Percentiles rank a stretch among this genome's conserved stretches.
These are phyloP conservation scores for Amanita jacksonii DNA, from an alignment of 768 basidiomycete genomes.

Conservation along the genomic window DNA sequence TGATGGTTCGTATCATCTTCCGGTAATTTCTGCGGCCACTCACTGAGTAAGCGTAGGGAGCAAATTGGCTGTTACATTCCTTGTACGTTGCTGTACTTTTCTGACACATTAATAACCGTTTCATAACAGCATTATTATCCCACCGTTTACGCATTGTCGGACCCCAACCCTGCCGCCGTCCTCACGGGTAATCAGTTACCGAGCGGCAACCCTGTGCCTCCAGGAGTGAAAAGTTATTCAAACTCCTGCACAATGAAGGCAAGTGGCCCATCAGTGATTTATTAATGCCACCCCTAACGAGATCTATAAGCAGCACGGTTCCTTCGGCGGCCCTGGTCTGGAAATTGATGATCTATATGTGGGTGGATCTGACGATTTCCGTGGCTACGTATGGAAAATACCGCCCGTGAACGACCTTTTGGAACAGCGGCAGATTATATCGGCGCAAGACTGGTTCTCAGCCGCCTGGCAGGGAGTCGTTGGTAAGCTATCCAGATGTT, in stretches of 20 bases:
- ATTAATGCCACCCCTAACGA: background rate
- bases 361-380: constrained; percentile 80
- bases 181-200: constrained; percentile 52
- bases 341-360: constrained; percentile 51
- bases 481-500: too few relatives aligned
- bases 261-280: constrained; percentile 6
- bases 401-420: constrained; percentile 38
- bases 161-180: constrained; percentile 60
- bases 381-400: constrained; percentile 70
- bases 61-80: constrained; percentile 56
- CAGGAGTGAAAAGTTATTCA: constrained; percentile 44
- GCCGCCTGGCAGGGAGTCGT: constrained; percentile 24
- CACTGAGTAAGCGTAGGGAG: constrained; percentile 31
- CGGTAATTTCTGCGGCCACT: background rate
- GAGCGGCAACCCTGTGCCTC: constrained; percentile 38
- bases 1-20: constrained; percentile 37
- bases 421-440: constrained; percentile 36
- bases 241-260: constrained; percentile 81
- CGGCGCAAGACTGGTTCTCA: constrained; percentile 34
- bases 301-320: constrained; percentile 46
- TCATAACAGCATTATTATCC: constrained; percentile 51
- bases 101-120: constrained; percentile 12
- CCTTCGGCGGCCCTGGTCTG: constrained; percentile 55
- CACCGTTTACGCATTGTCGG: constrained; percentile 58
- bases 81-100: constrained; percentile 28